phyloP scores from a whole-genome alignment of 305 asterid species.

The Fraxinus ornus region DNA sequence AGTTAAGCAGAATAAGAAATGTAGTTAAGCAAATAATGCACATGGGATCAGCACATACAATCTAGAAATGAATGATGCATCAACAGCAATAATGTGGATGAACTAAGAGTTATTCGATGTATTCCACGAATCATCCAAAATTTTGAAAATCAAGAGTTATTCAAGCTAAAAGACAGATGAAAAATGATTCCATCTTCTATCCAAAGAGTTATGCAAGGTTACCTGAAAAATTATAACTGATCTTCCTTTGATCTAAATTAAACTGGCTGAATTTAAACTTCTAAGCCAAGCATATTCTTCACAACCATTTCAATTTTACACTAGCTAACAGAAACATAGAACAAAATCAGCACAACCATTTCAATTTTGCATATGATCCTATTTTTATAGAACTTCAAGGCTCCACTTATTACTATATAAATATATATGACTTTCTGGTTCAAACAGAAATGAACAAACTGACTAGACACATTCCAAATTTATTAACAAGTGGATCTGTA shows the following conservation, averaged over 20 bases:
- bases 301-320: background rate
- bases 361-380: background rate
- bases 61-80: background rate
- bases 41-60: background rate
- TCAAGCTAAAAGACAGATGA: background rate
- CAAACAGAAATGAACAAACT: background rate
- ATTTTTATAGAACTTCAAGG: background rate
- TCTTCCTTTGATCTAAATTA: background rate
- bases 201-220: background rate
- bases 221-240: background rate
- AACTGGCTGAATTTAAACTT: background rate
- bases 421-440: background rate
- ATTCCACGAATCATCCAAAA: background rate
- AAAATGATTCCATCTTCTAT: background rate
- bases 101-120: background rate
- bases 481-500: background rate
- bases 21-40: background rate
- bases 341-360: background rate
- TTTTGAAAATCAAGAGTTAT: background rate
- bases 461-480: background rate
- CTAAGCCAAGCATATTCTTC: background rate
- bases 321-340: background rate
- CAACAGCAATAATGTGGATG: background rate
- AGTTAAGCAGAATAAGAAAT: background rate
- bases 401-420: background rate